Base-by-base conservation (phyloP, 768 basidiomycete genomes). In the Galerina sulciceps region DNA sequence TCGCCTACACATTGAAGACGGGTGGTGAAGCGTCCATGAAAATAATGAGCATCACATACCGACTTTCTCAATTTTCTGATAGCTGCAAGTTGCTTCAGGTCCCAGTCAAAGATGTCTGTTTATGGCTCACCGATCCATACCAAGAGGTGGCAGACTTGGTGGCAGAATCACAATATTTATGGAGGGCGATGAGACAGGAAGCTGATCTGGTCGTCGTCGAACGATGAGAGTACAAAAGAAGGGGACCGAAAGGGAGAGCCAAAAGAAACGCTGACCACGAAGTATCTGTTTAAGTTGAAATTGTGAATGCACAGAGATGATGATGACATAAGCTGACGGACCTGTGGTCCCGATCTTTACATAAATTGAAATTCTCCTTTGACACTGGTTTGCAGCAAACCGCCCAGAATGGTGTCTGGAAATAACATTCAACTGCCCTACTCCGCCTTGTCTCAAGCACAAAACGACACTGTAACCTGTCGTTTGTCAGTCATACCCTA, bases 11-110 rank as follows among this genome's bases (percentile, higher is more conserved):
- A 31, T 31, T 38, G 49, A 38, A 55, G 51, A 60, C 62, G 58
- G 58, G 26, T 51, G 51, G 53, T 55, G 43, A 64, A 58, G 58
- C 51, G 26, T 45, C 55, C 64, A 50, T 35, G 40, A 37, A 53
- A 62, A 65, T 54, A 62, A 58, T 58, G 49, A 54, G 55, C 42
- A 65, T 64, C 65, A 89, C 93, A 79, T 78, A 97, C 96, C 96
- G 68, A 98, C 86, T 89, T 98, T 98, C 81, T 98, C 96, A 66
- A 98, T 87, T 84, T 96, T 97, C 62, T 93, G 90, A 76, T 98
- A 98, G 69, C 96, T 96, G 35, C 8, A 31, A 47, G 51, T 17
- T 31, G 36, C 42, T 40, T 41, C 17, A 36, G 41, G n/a, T 51
- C 47, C 26, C 8, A 50, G 36, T 22, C 17, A 34, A 45, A 36